phyloP scores from a whole-genome alignment of 2,329 filamentous ascomycete species.

The Pyricularia pennisetigena region DNA sequence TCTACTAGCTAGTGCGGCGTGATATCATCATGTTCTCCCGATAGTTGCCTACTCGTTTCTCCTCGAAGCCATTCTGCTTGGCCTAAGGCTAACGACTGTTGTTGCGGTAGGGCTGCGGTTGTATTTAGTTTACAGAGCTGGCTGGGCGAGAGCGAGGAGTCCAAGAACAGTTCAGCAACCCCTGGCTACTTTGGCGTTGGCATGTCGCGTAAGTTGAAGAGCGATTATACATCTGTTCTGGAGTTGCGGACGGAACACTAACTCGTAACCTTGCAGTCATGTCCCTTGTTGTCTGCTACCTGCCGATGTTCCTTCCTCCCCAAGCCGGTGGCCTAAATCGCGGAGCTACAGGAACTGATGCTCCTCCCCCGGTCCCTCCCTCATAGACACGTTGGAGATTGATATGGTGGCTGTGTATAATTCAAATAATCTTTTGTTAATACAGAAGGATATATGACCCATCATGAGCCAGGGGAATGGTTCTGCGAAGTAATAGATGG shows the following conservation, averaged over 20 bases:
- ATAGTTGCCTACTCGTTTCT: neutral
- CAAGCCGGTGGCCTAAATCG: slow-evolving; percentile 12
- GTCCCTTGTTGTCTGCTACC: slow-evolving; percentile 24
- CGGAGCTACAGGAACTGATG: slow-evolving; percentile 17
- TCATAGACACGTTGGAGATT: slow-evolving; percentile 4
- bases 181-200: slow-evolving; percentile 37
- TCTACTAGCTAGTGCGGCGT: neutral
- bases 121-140: slow-evolving; percentile 67
- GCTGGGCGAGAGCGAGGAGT: slow-evolving; percentile 64
- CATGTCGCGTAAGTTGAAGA: slow-evolving; percentile 20
- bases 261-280: slow-evolving; percentile 17
- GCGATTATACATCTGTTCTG: neutral
- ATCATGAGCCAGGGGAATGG: neutral
- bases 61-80: neutral
- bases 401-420: neutral
- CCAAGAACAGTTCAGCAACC: slow-evolving; percentile 53
- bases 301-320: slow-evolving; percentile 24
- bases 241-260: slow-evolving; percentile 3
- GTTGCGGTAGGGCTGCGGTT: slow-evolving; percentile 52
- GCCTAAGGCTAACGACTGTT: neutral
- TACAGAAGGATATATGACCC: neutral
- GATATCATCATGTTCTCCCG: neutral
- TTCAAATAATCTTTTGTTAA: neutral
- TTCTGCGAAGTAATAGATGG: neutral
- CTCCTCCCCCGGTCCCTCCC: slow-evolving; percentile 16